phyloP scores from a whole-genome alignment of 352 stramenopile genomes.

The Phytophthora sojae region DNA sequence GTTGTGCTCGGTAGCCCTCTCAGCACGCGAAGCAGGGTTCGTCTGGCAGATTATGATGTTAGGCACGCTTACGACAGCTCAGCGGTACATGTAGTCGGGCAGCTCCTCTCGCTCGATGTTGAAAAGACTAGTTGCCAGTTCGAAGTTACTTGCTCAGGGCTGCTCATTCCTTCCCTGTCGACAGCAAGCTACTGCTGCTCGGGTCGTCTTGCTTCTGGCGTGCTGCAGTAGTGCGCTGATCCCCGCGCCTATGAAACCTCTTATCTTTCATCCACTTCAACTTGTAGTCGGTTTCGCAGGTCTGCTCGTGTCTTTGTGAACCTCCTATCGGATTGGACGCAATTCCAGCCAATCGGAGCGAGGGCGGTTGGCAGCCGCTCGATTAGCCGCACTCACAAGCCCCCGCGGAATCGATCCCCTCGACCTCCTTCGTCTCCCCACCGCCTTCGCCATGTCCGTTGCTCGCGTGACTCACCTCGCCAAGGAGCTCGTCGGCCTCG shows the following conservation, averaged over 20 bases:
- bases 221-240: no score
- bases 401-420: conserved; percentile 15
- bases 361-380: conserved; percentile 5
- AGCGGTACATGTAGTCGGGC: no score
- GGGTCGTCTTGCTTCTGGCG: no score
- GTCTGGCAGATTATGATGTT: no score
- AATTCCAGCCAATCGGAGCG: not conserved
- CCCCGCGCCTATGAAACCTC: not conserved
- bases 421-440: not conserved
- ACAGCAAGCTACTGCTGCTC: no score
- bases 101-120: no score
- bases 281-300: not conserved
- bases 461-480: conserved; percentile 54
- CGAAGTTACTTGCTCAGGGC: no score
- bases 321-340: not conserved
- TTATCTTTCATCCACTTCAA: conserved; percentile 1
- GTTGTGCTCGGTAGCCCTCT: no score
- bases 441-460: conserved; percentile 24
- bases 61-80: no score
- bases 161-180: no score
- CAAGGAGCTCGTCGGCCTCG: conserved; percentile 58
- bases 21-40: no score
- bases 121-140: no score
- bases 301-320: conserved; percentile 1
- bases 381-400: not conserved